Conservation (phyloP, 148 eudicot genomes). For the Fagopyrum esculentum region DNA sequence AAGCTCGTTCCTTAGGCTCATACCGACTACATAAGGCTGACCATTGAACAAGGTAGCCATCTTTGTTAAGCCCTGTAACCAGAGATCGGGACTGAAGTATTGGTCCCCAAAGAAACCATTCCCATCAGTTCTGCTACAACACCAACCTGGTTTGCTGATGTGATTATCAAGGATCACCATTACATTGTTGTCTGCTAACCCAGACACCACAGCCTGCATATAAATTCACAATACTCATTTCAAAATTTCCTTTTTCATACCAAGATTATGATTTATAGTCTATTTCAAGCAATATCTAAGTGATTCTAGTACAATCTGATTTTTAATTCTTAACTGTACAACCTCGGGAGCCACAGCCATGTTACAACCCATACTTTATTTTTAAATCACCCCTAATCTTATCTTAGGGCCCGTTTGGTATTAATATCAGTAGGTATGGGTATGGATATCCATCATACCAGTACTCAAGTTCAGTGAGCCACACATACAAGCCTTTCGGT, state of each 20-base stretch:
- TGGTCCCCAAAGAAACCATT: constrained; percentile 87
- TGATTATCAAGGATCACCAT: constrained; percentile 93
- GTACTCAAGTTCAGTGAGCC: too few species aligned
- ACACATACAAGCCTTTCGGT: too few species aligned
- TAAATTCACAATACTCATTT: not conserved
- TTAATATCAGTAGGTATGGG: too few species aligned
- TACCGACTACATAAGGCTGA: constrained; percentile 53
- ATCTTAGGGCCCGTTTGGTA: too few species aligned
- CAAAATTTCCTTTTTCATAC: too few species aligned
- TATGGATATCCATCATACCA: too few species aligned
- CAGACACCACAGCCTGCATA: constrained; percentile 32
- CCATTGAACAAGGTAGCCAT: constrained; percentile 66
- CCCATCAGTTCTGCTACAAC: constrained; percentile 65
- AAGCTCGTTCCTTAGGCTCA: constrained; percentile 95
- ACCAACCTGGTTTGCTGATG: constrained; percentile 82
- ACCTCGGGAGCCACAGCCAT: not conserved
- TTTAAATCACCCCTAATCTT: too few species aligned
- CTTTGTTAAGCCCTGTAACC: constrained; percentile 57
- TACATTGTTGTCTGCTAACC: constrained; percentile 54
- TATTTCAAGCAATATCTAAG: too few species aligned
- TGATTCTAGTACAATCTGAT: too few species aligned
- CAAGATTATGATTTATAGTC: too few species aligned
- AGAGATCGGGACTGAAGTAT: constrained; percentile 55
- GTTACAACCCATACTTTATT: too few species aligned
- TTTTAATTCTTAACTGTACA: not conserved